Evolutionary conservation across 1,284 basidiomycete genomes (phyloP), one percentile per base, ranked within the genome.

Genomic region (Moesziomyces parantarcticus): DNA sequence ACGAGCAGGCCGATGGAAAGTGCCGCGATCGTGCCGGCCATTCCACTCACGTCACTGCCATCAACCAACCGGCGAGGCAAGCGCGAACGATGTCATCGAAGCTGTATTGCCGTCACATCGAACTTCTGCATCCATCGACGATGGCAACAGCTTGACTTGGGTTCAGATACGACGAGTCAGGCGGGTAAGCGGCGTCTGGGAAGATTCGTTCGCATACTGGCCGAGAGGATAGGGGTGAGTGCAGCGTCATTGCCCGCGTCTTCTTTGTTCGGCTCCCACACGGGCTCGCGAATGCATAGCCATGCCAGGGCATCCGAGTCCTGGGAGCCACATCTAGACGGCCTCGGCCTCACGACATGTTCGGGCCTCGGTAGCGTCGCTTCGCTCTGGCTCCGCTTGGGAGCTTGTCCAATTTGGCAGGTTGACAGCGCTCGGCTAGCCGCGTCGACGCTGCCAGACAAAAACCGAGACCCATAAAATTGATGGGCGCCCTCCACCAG

Each of bases 371-470:
- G n/a, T 44, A 29, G 26, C 41, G 29, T 43, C 29, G 29, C n/a
- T 32, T 32, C 29, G 29, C 10, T 9, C 13, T 9, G 29, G 29
- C 25, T 29, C 41, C 7, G 43, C 13, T n/a, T n/a, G n/a, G 20
- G 21, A 34, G 13, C 40, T 16, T 45, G 41, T 39, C 42, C 44
- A 49, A 41, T 57, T 57, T 57, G 55, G 55, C 55, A 57, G 55
- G 13, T 57, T 57, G 56, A 58, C 56, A 58, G 42, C 11, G 6
- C 56, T 58, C 56, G 56, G 41, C 42, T 58, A 58, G 18, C 10
- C 9, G 34, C 18, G 23, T 32, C 48, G 41, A 52, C 23, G 49
- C n/a, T 49, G 42, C 39, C 40, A 48, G 7, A 32, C n/a, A 13
- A 32, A 32, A 8, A 16, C 14, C 36, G 36, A 3, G 26, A 34